Conservation (phyloP, 192 early-diverging fungal genomes). For the Lunasporangiospora selenospora region DNA sequence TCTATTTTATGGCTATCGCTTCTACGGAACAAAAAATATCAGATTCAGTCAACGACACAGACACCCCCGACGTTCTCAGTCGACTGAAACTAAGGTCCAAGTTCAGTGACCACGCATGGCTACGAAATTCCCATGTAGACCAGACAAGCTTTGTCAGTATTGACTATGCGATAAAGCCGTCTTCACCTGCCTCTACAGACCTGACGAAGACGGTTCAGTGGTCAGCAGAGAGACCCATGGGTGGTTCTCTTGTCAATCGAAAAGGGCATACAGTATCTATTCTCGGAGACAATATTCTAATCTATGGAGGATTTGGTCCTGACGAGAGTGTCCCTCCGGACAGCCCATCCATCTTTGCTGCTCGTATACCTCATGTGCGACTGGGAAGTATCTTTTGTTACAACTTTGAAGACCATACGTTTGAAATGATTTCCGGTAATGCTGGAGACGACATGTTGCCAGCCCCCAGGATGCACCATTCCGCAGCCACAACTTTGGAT, state of each 20-base stretch:
- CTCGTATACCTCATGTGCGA: too few relatives aligned
- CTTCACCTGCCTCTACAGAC: too few relatives aligned
- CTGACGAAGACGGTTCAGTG: too few relatives aligned
- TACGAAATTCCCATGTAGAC: conserved; percentile 6
- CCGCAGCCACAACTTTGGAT: conserved; percentile 16
- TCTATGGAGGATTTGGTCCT: conserved; percentile 38
- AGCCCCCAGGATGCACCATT: conserved; percentile 42
- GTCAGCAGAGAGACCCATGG: too few relatives aligned
- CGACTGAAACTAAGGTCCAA: conserved; percentile 8
- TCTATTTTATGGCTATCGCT: conserved; percentile 38
- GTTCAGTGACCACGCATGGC: too few relatives aligned
- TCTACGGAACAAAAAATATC: conserved; percentile 2
- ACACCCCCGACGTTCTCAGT: conserved; percentile 30
- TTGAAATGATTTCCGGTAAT: too few relatives aligned
- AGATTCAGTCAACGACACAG: too few relatives aligned
- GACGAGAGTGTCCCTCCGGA: conserved; percentile 17
- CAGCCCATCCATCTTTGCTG: conserved; percentile 24
- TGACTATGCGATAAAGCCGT: too few relatives aligned
- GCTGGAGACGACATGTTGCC: conserved; percentile 11
- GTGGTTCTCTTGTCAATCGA: too few relatives aligned
- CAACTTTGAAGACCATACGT: too few relatives aligned
- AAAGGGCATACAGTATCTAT: conserved; percentile 39
- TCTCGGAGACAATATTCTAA: conserved; percentile 14
- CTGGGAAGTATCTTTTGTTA: too few relatives aligned
- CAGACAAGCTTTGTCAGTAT: conserved; percentile 20